These are phyloP conservation scores for Senna tora DNA, from an alignment of 306 rosid species.

Conservation along the genomic window DNA sequence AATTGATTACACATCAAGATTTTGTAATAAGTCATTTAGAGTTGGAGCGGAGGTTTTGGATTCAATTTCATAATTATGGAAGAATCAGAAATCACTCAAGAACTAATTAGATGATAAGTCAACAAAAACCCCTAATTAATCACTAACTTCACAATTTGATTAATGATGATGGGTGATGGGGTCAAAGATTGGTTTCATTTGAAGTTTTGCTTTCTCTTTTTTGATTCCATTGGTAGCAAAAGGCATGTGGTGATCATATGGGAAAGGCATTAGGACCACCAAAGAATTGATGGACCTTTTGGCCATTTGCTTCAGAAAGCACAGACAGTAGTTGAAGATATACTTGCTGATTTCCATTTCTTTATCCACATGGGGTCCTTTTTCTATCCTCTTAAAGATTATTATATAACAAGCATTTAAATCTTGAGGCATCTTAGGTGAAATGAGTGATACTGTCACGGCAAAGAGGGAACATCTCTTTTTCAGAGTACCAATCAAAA, in stretches of 20 bases:
- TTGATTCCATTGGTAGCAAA: constrained; percentile 28
- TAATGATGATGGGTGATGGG: neutral
- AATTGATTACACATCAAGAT: constrained; percentile 15
- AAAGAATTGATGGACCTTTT: constrained; percentile 46
- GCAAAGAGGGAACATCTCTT: constrained; percentile 25
- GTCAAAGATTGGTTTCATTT: constrained; percentile 16
- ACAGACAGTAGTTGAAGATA: constrained; percentile 43
- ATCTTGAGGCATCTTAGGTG: constrained; percentile 32
- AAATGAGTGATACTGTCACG: constrained; percentile 34
- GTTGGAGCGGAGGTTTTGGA: neutral
- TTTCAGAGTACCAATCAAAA: constrained; percentile 27
- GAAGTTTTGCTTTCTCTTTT: constrained; percentile 18
- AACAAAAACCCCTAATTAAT: neutral
- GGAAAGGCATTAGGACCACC: constrained; percentile 53
- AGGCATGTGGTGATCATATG: constrained; percentile 51
- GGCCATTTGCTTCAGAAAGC: constrained; percentile 51
- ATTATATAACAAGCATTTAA: constrained; percentile 25
- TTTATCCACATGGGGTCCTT: constrained; percentile 51
- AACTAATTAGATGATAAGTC: neutral
- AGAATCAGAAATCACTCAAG: constrained; percentile 16
- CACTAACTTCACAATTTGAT: constrained; percentile 12
- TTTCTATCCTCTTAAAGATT: constrained; percentile 33
- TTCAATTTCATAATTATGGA: constrained; percentile 28
- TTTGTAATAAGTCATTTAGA: neutral
- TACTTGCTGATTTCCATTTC: constrained; percentile 32